Evolutionary conservation across 169 alveolate species (phyloP).

Genomic region (Plasmodium malariae): DNA sequence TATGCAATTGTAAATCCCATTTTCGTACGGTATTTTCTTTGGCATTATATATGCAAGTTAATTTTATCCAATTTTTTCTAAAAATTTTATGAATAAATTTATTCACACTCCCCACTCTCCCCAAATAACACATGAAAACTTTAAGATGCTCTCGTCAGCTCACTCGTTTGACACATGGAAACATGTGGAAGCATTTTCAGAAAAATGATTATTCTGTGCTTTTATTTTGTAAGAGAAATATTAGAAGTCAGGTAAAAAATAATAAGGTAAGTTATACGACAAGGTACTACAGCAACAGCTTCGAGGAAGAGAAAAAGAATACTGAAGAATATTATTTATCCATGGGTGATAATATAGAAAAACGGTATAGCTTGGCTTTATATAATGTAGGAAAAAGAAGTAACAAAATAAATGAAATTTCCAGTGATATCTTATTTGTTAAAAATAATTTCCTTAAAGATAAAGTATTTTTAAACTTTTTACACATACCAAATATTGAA

Average conservation of each 20-base stretch:
- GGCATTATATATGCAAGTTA: neutral
- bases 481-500: conserved; percentile 69
- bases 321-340: conserved; percentile 43
- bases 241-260: neutral
- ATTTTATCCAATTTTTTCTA: neutral
- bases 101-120: too few species aligned
- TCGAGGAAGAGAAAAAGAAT: conserved; percentile 19
- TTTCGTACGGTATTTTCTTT: neutral
- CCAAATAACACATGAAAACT: conserved; percentile 37
- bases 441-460: conserved; percentile 52
- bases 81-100: too few species aligned
- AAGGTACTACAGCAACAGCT: conserved; percentile 2
- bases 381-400: conserved; percentile 59
- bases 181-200: conserved; percentile 10
- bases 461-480: conserved; percentile 35
- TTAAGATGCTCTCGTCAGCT: neutral
- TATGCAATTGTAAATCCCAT: too few species aligned
- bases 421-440: conserved; percentile 58
- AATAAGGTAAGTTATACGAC: neutral
- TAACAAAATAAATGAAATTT: conserved; percentile 63
- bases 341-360: conserved; percentile 77
- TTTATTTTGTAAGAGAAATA: conserved; percentile 1
- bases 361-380: conserved; percentile 71
- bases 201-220: conserved; percentile 10
- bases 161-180: neutral